A percentile compares a stretch with the other conserved stretches of the same genome.
Conservation (phyloP, 148 eudicot species). For the Cornus controversa region DNA sequence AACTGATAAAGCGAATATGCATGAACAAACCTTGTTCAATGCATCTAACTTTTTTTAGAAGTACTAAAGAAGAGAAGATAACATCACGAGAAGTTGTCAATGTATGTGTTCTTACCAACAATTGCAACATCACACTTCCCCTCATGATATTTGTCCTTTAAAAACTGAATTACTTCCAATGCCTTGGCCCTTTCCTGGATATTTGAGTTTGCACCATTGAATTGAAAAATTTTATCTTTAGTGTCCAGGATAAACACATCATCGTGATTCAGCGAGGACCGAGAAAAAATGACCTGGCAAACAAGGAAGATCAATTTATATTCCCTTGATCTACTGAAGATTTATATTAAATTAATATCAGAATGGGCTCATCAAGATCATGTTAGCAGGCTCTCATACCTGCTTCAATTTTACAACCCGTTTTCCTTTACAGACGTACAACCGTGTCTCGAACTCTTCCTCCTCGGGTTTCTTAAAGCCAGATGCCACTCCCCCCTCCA, state of each 20-base stretch:
- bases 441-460: constrained; percentile 89
- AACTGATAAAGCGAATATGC: background rate
- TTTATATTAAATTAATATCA: background rate
- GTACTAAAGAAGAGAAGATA: background rate
- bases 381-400: constrained; percentile 38
- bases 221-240: constrained; percentile 91
- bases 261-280: constrained; percentile 93
- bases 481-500: constrained; percentile 97
- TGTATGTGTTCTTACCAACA: constrained; percentile 63
- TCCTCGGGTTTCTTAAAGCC: constrained; percentile 88
- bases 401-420: constrained; percentile 88
- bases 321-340: background rate
- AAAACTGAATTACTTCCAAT: constrained; percentile 86
- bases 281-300: constrained; percentile 93
- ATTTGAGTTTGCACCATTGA: constrained; percentile 98
- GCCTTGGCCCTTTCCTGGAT: constrained; percentile 99
- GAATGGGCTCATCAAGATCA: background rate
- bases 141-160: constrained; percentile 87
- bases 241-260: constrained; percentile 96
- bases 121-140: constrained; percentile 91
- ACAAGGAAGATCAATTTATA: constrained; percentile 14
- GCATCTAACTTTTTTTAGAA: background rate
- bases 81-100: constrained; percentile 2
- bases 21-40: background rate
- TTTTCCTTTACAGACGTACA: constrained; percentile 90